Conservation (phyloP, 2,329 filamentous ascomycete genomes). For the Verticillium zaregamsianum region DNA sequence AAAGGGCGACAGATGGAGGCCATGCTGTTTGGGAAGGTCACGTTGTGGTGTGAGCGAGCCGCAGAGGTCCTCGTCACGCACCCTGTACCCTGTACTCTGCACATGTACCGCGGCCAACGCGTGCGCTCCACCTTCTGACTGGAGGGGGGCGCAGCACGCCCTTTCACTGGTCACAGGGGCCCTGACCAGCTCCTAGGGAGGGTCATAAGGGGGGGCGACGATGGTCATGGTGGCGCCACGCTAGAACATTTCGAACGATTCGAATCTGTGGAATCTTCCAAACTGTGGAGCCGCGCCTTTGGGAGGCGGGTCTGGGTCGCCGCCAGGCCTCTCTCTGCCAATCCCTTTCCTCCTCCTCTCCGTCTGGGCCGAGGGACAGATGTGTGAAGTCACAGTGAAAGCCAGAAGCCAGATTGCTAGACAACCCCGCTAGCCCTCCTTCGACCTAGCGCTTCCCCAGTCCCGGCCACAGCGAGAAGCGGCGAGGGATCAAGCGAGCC, state of each 20-base stretch:
- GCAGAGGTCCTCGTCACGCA: background rate
- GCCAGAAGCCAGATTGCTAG: background rate
- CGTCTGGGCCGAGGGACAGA: background rate
- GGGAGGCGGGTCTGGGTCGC: background rate
- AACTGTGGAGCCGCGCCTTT: background rate
- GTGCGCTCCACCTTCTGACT: background rate
- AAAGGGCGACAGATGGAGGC: background rate
- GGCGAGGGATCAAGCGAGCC: background rate
- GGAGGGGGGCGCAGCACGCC: background rate
- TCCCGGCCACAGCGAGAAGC: background rate
- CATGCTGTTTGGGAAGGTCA: background rate
- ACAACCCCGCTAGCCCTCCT: background rate
- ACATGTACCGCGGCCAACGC: background rate
- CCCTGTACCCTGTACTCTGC: background rate
- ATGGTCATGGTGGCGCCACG: background rate
- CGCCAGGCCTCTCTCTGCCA: background rate
- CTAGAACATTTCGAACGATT: conserved; percentile 1
- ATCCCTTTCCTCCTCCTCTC: background rate
- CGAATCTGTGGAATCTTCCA: background rate
- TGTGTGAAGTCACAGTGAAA: background rate
- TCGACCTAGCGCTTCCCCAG: background rate
- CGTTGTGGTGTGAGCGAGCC: background rate
- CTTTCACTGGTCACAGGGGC: background rate
- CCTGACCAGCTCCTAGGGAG: background rate
- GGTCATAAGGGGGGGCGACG: background rate